These are phyloP conservation scores for Dothistroma pini DNA, from an alignment of 2,329 filamentous ascomycete species.

Conservation along the genomic window DNA sequence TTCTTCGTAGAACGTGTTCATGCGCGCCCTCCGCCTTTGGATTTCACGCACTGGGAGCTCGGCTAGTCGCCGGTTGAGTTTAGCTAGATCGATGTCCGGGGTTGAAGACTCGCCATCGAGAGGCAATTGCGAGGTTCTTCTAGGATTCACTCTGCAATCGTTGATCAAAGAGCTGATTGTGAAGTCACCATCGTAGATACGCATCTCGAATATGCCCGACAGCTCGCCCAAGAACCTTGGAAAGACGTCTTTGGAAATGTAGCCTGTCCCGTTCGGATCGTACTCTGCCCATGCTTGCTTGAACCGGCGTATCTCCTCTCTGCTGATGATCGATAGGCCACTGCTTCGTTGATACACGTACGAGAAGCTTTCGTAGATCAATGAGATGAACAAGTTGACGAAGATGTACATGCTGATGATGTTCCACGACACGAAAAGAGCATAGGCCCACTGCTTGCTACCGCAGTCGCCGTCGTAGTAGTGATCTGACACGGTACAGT, in stretches of 20 bases:
- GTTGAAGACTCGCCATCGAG: slow-evolving; percentile 37
- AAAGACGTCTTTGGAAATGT: slow-evolving; percentile 84
- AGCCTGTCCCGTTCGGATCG: slow-evolving; percentile 86
- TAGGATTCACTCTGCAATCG: slow-evolving; percentile 61
- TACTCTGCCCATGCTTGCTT: slow-evolving; percentile 98
- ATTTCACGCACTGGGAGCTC: slow-evolving; percentile 73
- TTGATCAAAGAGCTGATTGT: slow-evolving; percentile 85
- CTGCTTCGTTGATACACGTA: slow-evolving; percentile 98
- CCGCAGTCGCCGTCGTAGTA: slow-evolving; percentile 93
- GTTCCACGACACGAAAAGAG: slow-evolving; percentile 94
- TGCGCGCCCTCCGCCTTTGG: slow-evolving; percentile 68
- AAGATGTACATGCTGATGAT: slow-evolving; percentile 99
- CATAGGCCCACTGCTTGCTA: slow-evolving; percentile 80
- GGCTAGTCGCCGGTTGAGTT: slow-evolving; percentile 68
- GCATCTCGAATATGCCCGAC: slow-evolving; percentile 94
- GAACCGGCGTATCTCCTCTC: slow-evolving; percentile 92
- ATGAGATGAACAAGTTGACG: slow-evolving; percentile 93
- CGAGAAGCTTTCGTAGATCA: slow-evolving; percentile 99
- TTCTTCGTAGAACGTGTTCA: slow-evolving; percentile 97
- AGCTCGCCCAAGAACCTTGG: slow-evolving; percentile 84
- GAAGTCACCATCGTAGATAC: slow-evolving; percentile 88
- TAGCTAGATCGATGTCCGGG: slow-evolving; percentile 64
- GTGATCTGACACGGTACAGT: slow-evolving; percentile 66
- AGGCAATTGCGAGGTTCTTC: slow-evolving; percentile 50
- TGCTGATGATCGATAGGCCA: slow-evolving; percentile 82